A percentile compares a stretch with the other conserved stretches of the same genome.
phyloP scores from a whole-genome alignment of 495 filamentous ascomycete species.

The Xylaria nigripes region DNA sequence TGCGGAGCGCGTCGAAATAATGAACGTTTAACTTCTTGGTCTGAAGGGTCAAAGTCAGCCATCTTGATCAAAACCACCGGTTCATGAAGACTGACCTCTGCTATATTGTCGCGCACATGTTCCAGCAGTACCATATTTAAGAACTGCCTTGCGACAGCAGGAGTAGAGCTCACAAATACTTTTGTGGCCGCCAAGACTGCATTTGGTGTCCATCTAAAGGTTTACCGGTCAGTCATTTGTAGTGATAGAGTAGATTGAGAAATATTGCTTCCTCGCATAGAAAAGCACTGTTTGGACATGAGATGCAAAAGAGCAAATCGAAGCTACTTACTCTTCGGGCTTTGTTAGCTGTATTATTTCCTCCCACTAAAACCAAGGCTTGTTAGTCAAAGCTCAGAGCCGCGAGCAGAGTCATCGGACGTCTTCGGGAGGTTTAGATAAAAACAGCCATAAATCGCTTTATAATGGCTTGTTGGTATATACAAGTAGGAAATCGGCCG shows the following conservation, averaged over 20 bases:
- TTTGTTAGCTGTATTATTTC: conserved; percentile 74
- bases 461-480: too few relatives aligned
- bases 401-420: not conserved
- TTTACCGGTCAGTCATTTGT: not conserved
- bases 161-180: conserved; percentile 78
- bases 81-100: conserved; percentile 26
- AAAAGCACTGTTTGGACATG: not conserved
- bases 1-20: conserved; percentile 86
- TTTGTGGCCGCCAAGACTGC: conserved; percentile 77
- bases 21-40: conserved; percentile 87
- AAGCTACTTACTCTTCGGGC: conserved; percentile 46
- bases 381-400: not conserved
- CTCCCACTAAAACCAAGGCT: conserved; percentile 49
- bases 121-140: conserved; percentile 75
- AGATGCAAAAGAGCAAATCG: not conserved
- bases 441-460: too few relatives aligned
- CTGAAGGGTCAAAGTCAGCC: conserved; percentile 41
- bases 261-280: not conserved
- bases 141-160: conserved; percentile 67
- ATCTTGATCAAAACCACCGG: not conserved
- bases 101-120: conserved; percentile 74
- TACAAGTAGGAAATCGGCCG: too few relatives aligned
- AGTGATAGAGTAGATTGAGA: not conserved
- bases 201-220: conserved; percentile 66
- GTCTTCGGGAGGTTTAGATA: not conserved